Percentiles rank a stretch among this genome's conserved stretches.
Evolutionary conservation across 2,329 filamentous ascomycete genomes (phyloP).

Genomic region (Aureobasidium sp.): DNA sequence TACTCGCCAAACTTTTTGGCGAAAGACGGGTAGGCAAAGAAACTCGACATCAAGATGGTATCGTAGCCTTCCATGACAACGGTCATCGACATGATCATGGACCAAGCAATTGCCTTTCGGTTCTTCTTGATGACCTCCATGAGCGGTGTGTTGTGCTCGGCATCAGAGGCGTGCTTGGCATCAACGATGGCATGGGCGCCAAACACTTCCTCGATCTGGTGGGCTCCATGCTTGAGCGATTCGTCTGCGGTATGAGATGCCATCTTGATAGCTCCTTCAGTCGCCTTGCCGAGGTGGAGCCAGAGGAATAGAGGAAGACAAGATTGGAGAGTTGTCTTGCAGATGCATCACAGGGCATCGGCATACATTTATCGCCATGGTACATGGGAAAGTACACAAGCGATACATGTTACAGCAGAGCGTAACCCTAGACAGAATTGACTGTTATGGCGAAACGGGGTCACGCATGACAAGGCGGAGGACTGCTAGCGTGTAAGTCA

Average conservation of each 20-base stretch:
- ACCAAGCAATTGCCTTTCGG: conserved; percentile 46
- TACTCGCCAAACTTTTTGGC: conserved; percentile 3
- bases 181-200: conserved; percentile 7
- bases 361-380: conserved; percentile 3
- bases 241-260: conserved; percentile 11
- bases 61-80: conserved; percentile 59
- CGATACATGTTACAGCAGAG: background rate
- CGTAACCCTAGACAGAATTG: background rate
- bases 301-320: background rate
- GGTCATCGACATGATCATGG: conserved; percentile 52
- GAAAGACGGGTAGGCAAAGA: conserved; percentile 12
- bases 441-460: background rate
- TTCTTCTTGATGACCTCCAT: conserved; percentile 21
- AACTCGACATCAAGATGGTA: conserved; percentile 57
- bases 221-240: conserved; percentile 12
- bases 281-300: background rate
- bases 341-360: background rate
- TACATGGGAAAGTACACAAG: background rate
- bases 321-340: background rate
- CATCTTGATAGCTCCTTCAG: background rate
- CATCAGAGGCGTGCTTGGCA: conserved; percentile 10
- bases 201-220: conserved; percentile 12
- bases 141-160: conserved; percentile 1
- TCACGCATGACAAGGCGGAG: conserved; percentile 1
- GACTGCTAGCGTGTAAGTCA: background rate